phyloP scores from a whole-genome alignment of 2,329 filamentous ascomycete genomes.

The Diaporthe ampelina region DNA sequence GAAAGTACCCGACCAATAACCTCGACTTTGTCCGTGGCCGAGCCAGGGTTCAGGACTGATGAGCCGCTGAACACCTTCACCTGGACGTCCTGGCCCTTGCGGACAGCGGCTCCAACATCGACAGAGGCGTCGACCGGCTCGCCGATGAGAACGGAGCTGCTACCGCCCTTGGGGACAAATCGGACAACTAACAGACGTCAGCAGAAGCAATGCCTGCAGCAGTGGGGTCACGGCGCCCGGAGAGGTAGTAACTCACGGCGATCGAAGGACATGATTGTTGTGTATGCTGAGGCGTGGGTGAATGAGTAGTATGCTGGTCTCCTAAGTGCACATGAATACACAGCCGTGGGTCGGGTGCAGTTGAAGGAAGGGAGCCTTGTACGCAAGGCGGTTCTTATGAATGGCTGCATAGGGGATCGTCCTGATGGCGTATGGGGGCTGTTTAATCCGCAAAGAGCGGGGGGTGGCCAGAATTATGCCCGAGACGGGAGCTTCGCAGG shows the following conservation, averaged over 20 bases:
- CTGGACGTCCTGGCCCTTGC: slow-evolving; percentile 67
- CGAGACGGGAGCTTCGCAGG: slow-evolving; percentile 13
- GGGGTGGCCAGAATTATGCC: slow-evolving; percentile 32
- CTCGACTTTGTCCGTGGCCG: slow-evolving; percentile 61
- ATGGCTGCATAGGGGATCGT: not conserved
- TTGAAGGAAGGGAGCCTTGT: slow-evolving; percentile 14
- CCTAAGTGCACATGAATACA: not conserved
- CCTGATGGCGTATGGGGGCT: not conserved
- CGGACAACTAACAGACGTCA: slow-evolving; percentile 36
- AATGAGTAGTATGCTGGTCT: not conserved
- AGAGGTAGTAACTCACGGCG: slow-evolving; percentile 28
- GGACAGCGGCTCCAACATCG: slow-evolving; percentile 70
- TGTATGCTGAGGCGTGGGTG: not conserved
- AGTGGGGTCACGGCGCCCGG: not conserved
- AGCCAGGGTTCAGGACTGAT: slow-evolving; percentile 69
- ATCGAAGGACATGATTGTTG: slow-evolving; percentile 38
- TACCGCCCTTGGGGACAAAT: slow-evolving; percentile 39
- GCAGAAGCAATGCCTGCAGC: not conserved
- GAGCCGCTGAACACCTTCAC: slow-evolving; percentile 70
- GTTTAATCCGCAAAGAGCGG: slow-evolving; percentile 28
- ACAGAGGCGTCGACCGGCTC: slow-evolving; percentile 50
- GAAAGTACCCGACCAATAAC: slow-evolving; percentile 64
- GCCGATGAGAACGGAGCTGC: slow-evolving; percentile 37
- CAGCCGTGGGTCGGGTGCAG: slow-evolving; percentile 1
- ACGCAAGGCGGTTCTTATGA: slow-evolving; percentile 18